Evolutionary conservation across 2,329 filamentous ascomycete genomes (phyloP).

Genomic region (Chaetomiaceae sp.): DNA sequence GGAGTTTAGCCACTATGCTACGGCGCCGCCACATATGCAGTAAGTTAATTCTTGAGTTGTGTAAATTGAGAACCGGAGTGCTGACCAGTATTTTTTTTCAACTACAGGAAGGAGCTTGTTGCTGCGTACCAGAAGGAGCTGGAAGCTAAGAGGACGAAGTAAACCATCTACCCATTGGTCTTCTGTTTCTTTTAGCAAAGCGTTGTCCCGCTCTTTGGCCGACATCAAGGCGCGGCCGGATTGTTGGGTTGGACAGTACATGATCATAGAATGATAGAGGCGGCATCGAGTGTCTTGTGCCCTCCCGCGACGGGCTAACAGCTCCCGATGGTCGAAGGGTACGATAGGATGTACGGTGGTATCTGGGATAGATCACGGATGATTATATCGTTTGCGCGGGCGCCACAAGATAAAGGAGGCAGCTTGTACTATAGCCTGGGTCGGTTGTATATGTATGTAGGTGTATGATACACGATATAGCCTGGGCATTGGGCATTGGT

Average conservation of each 20-base stretch:
- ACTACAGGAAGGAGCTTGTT: slow-evolving; percentile 51
- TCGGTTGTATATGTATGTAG: slow-evolving; percentile 4
- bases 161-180: slow-evolving; percentile 24
- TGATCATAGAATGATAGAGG: neutral
- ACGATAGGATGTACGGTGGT: neutral
- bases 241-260: neutral
- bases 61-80: too few relatives aligned
- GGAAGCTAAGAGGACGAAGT: slow-evolving; percentile 53
- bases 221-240: too few relatives aligned
- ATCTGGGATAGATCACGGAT: slow-evolving; percentile 13
- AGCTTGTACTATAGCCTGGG: slow-evolving; percentile 4
- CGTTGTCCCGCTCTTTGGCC: neutral
- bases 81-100: slow-evolving; percentile 25
- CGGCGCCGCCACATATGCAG: slow-evolving; percentile 85
- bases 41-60: slow-evolving; percentile 44
- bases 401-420: neutral
- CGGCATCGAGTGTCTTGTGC: neutral
- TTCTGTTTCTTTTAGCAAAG: neutral
- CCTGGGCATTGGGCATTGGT: neutral
- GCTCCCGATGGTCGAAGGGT: neutral
- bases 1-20: slow-evolving; percentile 96
- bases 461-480: slow-evolving; percentile 15
- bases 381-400: slow-evolving; percentile 5
- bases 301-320: neutral
- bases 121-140: slow-evolving; percentile 57